Evolutionary conservation across 2,329 filamentous ascomycete genomes (phyloP).

Genomic region (Pyrenochaeta sp.): DNA sequence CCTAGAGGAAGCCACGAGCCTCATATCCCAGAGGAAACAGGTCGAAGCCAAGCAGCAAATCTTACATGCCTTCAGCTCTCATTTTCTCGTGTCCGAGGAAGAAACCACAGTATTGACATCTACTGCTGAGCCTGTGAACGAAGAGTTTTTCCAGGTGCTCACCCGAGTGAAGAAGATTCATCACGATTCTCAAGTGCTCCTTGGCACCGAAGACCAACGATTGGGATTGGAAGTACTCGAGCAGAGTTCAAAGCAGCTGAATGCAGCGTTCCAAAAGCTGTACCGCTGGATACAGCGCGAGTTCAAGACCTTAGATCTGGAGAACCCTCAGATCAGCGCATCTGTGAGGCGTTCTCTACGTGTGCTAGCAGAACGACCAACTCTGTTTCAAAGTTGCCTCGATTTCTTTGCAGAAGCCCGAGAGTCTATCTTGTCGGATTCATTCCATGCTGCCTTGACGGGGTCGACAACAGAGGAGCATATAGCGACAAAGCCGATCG

Average conservation of each 20-base stretch:
- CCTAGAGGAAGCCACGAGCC: slow-evolving; percentile 76
- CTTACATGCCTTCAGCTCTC: slow-evolving; percentile 77
- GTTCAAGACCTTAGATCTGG: slow-evolving; percentile 89
- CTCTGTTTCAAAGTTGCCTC: slow-evolving; percentile 90
- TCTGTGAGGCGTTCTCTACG: slow-evolving; percentile 84
- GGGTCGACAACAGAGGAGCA: slow-evolving; percentile 70
- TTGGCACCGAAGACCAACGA: slow-evolving; percentile 89
- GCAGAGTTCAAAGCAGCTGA: slow-evolving; percentile 84
- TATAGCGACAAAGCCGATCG: slow-evolving; percentile 79
- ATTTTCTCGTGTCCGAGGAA: slow-evolving; percentile 85
- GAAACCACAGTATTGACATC: slow-evolving; percentile 80
- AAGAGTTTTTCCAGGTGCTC: slow-evolving; percentile 81
- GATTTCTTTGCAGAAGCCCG: slow-evolving; percentile 92
- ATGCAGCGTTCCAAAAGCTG: slow-evolving; percentile 91
- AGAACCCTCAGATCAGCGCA: slow-evolving; percentile 90
- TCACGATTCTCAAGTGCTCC: slow-evolving; percentile 84
- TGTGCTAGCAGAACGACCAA: slow-evolving; percentile 87
- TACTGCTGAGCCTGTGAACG: slow-evolving; percentile 82
- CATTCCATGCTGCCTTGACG: slow-evolving; percentile 88
- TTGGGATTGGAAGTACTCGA: slow-evolving; percentile 92
- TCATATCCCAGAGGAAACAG: slow-evolving; percentile 76
- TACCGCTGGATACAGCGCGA: slow-evolving; percentile 95
- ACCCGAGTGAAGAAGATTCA: slow-evolving; percentile 85
- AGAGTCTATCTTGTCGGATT: slow-evolving; percentile 84
- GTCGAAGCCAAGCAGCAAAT: slow-evolving; percentile 83